phyloP scores from a whole-genome alignment of 441 rosid genomes.

The Jatropha podagrica region DNA sequence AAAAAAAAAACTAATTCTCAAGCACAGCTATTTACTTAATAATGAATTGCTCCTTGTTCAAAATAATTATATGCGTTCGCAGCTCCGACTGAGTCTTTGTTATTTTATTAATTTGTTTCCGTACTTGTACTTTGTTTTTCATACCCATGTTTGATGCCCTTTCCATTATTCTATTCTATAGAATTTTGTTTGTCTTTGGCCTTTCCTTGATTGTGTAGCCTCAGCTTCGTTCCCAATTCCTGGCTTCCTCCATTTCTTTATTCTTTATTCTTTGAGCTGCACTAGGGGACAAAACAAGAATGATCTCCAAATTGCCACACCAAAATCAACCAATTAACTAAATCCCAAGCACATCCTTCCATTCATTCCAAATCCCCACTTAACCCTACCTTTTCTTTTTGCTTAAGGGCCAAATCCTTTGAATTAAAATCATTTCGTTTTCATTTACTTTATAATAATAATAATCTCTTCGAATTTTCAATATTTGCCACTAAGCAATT shows the following conservation, averaged over 20 bases:
- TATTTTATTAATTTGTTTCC: no score
- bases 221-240: not conserved
- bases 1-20: no score
- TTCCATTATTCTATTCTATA: not conserved
- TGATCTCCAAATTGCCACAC: not conserved
- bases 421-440: not conserved
- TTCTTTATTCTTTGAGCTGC: constrained; percentile 5
- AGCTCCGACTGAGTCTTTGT: no score
- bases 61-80: no score
- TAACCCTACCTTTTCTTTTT: constrained; percentile 25
- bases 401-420: constrained; percentile 30
- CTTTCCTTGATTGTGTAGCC: constrained; percentile 8
- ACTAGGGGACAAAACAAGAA: constrained; percentile 9
- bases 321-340: constrained; percentile 24
- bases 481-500: constrained; percentile 1
- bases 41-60: no score
- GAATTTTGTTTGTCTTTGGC: not conserved
- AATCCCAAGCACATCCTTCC: constrained; percentile 6
- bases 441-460: no score
- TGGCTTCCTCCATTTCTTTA: not conserved
- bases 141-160: not conserved
- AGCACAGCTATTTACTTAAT: no score
- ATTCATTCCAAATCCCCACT: not conserved
- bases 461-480: constrained; percentile 3
- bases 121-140: no score